phyloP scores from a whole-genome alignment of 306 rosid genomes.

The Trichosanthes truncata region DNA sequence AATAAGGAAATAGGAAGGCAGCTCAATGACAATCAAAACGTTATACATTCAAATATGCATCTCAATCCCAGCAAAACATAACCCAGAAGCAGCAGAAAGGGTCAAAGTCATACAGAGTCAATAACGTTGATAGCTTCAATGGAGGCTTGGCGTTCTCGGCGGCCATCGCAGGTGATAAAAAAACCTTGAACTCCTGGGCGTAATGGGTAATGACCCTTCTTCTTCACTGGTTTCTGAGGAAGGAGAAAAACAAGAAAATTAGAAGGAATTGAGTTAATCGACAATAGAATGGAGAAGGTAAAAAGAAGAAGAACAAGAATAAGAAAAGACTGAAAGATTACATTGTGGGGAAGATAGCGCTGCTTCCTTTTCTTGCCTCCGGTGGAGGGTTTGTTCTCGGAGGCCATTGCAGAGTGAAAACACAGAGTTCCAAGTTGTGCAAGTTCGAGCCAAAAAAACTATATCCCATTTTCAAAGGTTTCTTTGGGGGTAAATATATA shows the following conservation, averaged over 20 bases:
- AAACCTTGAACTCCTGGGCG: conserved; percentile 85
- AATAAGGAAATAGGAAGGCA: background rate
- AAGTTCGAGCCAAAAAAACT: background rate
- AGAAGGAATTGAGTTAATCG: background rate
- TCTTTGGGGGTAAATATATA: background rate
- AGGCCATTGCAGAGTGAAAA: conserved; percentile 31
- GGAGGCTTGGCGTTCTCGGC: conserved; percentile 89
- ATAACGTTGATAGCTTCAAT: conserved; percentile 78
- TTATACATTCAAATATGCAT: background rate
- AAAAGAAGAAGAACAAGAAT: background rate
- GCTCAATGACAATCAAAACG: background rate
- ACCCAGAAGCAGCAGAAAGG: background rate
- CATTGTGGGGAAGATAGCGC: conserved; percentile 83
- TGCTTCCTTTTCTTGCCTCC: conserved; percentile 51
- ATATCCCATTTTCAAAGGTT: background rate
- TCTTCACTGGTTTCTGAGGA: conserved; percentile 68
- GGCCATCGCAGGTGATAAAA: conserved; percentile 94
- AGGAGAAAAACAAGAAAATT: background rate
- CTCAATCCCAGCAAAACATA: background rate
- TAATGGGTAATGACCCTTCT: conserved; percentile 81
- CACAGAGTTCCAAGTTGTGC: background rate
- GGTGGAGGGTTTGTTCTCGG: conserved; percentile 32
- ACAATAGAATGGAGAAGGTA: background rate
- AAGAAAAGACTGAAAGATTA: conserved; percentile 3
- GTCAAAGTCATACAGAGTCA: conserved; percentile 46